These are phyloP conservation scores for Royoungia palumana DNA, from an alignment of 768 basidiomycete genomes.

Conservation along the genomic window DNA sequence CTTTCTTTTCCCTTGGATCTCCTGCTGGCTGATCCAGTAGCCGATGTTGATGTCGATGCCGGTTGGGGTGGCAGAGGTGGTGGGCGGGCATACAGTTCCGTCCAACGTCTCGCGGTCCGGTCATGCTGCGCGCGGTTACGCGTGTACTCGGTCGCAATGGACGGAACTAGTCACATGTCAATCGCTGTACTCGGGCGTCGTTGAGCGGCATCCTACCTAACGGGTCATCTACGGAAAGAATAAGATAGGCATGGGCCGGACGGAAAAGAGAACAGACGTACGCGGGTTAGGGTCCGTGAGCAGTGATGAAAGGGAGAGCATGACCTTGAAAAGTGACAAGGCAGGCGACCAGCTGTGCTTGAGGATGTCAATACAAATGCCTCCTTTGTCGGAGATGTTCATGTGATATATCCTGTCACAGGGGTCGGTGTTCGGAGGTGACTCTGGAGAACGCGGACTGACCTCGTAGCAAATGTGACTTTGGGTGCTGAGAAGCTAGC, in stretches of 20 bases:
- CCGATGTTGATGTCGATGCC: slow-evolving; percentile 10
- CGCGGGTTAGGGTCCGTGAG: slow-evolving; percentile 93
- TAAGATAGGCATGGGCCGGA: slow-evolving; percentile 8
- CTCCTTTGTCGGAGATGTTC: slow-evolving; percentile 79
- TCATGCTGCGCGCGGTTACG: slow-evolving; percentile 71
- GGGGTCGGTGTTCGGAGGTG: background rate
- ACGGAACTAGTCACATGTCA: slow-evolving; percentile 48
- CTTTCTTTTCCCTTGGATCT: slow-evolving; percentile 39
- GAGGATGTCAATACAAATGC: slow-evolving; percentile 85
- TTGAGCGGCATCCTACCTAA: slow-evolving; percentile 44
- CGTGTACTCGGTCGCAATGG: slow-evolving; percentile 66
- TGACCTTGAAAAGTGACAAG: slow-evolving; percentile 89
- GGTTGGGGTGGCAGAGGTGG: slow-evolving; percentile 24
- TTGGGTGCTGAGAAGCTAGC: slow-evolving; percentile 75
- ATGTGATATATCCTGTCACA: slow-evolving; percentile 78
- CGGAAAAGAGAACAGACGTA: slow-evolving; percentile 36
- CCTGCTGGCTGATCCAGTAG: slow-evolving; percentile 3
- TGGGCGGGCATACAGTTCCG: slow-evolving; percentile 62
- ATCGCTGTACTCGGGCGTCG: background rate
- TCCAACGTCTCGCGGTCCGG: slow-evolving; percentile 75
- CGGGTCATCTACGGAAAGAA: slow-evolving; percentile 53
- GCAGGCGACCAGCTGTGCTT: slow-evolving; percentile 96
- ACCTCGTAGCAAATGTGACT: slow-evolving; percentile 74
- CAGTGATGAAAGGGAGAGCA: slow-evolving; percentile 88
- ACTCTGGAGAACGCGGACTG: slow-evolving; percentile 12